phyloP scores from a whole-genome alignment of 768 basidiomycete genomes.

The Inosperma sp. region DNA sequence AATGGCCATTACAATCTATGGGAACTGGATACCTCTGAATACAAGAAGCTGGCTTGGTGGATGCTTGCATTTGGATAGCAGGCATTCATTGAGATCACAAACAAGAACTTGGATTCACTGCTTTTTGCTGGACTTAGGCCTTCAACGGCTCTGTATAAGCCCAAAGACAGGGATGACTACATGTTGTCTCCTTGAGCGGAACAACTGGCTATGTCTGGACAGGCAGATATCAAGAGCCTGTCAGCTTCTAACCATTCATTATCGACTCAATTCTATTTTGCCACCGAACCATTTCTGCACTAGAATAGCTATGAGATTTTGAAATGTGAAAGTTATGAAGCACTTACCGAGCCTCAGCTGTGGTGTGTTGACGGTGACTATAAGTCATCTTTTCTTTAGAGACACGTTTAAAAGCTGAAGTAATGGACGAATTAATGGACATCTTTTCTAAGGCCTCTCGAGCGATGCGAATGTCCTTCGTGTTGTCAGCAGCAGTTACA shows the following conservation, averaged over 20 bases:
- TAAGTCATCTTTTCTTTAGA: slow-evolving; percentile 29
- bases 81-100: not conserved
- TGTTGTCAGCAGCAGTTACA: no score
- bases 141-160: not conserved
- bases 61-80: not conserved
- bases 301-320: not conserved
- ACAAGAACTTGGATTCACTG: not conserved
- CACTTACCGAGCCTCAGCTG: slow-evolving; percentile 24
- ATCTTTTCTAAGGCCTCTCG: no score
- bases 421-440: slow-evolving; percentile 25
- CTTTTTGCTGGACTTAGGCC: not conserved
- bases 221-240: not conserved
- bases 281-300: slow-evolving; percentile 5
- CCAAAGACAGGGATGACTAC: not conserved
- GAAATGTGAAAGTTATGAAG: not conserved
- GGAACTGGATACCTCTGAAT: not conserved
- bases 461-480: no score
- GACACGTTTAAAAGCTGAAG: slow-evolving; percentile 25
- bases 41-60: not conserved
- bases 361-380: slow-evolving; percentile 30
- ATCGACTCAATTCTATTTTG: not conserved
- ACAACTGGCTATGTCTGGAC: not conserved
- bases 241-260: not conserved
- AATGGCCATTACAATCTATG: not conserved
- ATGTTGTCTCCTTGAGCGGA: not conserved